A percentile compares a stretch with the other conserved stretches of the same genome.
Conservation (phyloP, 192 early-diverging fungal species). For the Thoreauomyces humboldtii region DNA sequence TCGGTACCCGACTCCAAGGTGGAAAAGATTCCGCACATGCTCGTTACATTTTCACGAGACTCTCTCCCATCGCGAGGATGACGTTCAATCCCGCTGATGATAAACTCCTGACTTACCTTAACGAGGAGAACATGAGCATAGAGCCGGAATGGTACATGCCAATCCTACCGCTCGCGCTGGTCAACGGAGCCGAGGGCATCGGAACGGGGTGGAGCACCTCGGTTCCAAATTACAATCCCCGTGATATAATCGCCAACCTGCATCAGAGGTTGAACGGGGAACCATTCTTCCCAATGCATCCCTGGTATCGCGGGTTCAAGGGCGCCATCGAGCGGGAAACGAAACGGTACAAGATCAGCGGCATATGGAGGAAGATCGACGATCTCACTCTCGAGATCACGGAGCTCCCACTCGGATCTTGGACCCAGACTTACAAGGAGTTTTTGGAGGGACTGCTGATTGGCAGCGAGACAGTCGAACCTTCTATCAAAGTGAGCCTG, state of each 20-base stretch:
- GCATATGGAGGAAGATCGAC: constrained; percentile 58
- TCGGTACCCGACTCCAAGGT: constrained; percentile 79
- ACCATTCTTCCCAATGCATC: constrained; percentile 65
- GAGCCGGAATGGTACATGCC: constrained; percentile 84
- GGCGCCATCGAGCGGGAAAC: constrained; percentile 31
- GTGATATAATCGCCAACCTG: constrained; percentile 77
- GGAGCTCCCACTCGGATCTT: constrained; percentile 77
- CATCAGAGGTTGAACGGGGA: constrained; percentile 65
- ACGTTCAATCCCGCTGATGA: constrained; percentile 77
- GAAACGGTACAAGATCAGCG: constrained; percentile 60
- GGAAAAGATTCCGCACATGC: constrained; percentile 88
- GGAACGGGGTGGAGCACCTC: constrained; percentile 67
- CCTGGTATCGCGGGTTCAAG: constrained; percentile 87
- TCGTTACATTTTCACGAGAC: constrained; percentile 84
- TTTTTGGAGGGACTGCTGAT: constrained; percentile 64
- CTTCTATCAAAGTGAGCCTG: constrained; percentile 54
- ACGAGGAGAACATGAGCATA: constrained; percentile 77
- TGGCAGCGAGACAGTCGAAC: constrained; percentile 61
- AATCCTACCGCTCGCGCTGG: constrained; percentile 83
- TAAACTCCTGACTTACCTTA: constrained; percentile 65
- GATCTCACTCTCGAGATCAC: constrained; percentile 72
- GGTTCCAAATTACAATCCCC: constrained; percentile 81
- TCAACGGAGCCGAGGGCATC: constrained; percentile 87
- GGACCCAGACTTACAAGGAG: constrained; percentile 82
- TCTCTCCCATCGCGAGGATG: constrained; percentile 60